Base-by-base conservation (phyloP, 1,139 yeast species). In the Blastobotrys illinoisensis region DNA sequence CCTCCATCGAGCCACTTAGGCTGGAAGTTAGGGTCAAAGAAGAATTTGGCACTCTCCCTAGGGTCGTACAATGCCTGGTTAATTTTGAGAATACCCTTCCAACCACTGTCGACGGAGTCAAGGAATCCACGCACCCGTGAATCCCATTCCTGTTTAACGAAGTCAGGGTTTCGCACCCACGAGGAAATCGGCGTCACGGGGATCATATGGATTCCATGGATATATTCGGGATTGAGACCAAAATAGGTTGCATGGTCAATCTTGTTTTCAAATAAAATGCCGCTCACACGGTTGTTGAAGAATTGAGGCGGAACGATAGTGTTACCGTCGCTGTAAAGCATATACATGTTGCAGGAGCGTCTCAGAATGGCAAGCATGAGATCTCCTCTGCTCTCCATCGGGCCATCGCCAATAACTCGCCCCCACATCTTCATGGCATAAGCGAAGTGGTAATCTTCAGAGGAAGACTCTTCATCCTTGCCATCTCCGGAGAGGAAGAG, bases 151-250 rank as follows among this genome's bases (percentile, higher is more conserved):
- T 89, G 82, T 59, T 74, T 64, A 19, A 85, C 93, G 69, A 81
- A 91, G 2, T 75, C 70, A 4, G 88, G 79, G 9, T 77, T 75
- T 67, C 97, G 79, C 36, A 89, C 77, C 60, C 79, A 84, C 0
- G 93, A 81, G n/a, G 95, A 83, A 11, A 86, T 81, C 0, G 96
- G 89, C 0, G 96, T 88, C 45, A 86, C 75, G 19, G 98, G 95
- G 55, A 91, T 77, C 84, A 91, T 91, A 69, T 91, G 97, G 58
- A 91, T 89, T 65, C 96, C 96, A 62, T 90, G 97, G 52, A 90
- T 88, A 67, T 85, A 91, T 68, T 90, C 90, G 49, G 76, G 69
- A 50, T 80, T 75, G 62, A 75, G 73, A 1, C 96, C 96, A 65
- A 88, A 88, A 69, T 85, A 88, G 0, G 96, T 91, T 1, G 96